A percentile compares a stretch with the other conserved stretches of the same genome.
phyloP scores from a whole-genome alignment of 2,329 filamentous ascomycete genomes.

The Fonsecaea erecta region DNA sequence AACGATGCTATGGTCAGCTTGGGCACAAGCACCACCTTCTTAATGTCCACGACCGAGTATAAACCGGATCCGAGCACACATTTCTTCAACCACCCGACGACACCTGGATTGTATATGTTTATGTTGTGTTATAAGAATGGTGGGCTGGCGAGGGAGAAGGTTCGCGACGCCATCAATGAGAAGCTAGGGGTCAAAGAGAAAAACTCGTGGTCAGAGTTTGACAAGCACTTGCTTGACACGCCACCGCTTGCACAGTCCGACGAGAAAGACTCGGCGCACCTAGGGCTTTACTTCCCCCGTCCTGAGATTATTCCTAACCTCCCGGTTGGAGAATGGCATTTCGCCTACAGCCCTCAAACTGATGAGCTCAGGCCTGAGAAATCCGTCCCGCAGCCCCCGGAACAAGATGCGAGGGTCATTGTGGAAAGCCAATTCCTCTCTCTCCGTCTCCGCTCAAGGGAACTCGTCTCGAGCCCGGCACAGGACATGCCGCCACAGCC shows the following conservation, averaged over 20 bases:
- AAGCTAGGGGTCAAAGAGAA: conserved; percentile 50
- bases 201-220: conserved; percentile 78
- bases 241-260: conserved; percentile 69
- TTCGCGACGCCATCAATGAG: conserved; percentile 77
- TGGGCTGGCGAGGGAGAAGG: conserved; percentile 84
- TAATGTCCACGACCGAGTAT: conserved; percentile 95
- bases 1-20: conserved; percentile 93
- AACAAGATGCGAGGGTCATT: conserved; percentile 80
- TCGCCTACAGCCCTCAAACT: conserved; percentile 61
- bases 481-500: conserved; percentile 75
- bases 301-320: conserved; percentile 96
- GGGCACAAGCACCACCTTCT: conserved; percentile 93
- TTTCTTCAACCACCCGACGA: conserved; percentile 98
- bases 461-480: conserved; percentile 67
- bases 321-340: conserved; percentile 83
- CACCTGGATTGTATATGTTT: conserved; percentile 93
- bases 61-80: conserved; percentile 89
- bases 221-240: conserved; percentile 70
- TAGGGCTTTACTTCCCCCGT: conserved; percentile 93
- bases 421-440: conserved; percentile 95
- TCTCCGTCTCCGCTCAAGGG: conserved; percentile 80
- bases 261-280: conserved; percentile 66
- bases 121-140: conserved; percentile 99
- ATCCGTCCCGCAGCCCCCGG: conserved; percentile 59
- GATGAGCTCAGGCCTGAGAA: conserved; percentile 59